Evolutionary conservation across 1,284 basidiomycete genomes (phyloP).

Genomic region (Malassezia sp.): DNA sequence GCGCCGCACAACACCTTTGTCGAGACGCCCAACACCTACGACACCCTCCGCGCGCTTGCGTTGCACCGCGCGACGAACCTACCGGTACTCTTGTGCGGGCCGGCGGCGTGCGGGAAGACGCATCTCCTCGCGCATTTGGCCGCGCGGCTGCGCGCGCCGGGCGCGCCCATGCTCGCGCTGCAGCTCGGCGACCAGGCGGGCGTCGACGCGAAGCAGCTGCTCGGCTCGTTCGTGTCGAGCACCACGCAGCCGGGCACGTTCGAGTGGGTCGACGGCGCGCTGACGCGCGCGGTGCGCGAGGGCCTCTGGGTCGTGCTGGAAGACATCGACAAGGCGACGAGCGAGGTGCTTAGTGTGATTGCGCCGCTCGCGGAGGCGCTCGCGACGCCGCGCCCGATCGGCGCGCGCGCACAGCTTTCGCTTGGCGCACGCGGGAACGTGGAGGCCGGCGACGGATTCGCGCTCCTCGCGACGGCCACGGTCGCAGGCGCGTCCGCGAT

Average conservation of each 20-base stretch:
- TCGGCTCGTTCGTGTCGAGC: constrained; percentile 89
- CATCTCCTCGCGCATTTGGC: constrained; percentile 65
- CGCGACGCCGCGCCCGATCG: constrained; percentile 60
- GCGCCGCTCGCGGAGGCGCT: constrained; percentile 62
- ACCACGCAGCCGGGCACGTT: constrained; percentile 74
- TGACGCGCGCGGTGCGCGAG: constrained; percentile 77
- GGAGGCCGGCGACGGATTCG: constrained; percentile 46
- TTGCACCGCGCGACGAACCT: constrained; percentile 58
- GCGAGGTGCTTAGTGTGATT: constrained; percentile 36
- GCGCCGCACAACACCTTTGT: constrained; percentile 47
- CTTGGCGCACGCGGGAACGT: constrained; percentile 45
- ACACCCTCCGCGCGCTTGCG: constrained; percentile 58
- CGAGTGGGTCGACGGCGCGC: constrained; percentile 89
- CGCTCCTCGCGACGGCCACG: constrained; percentile 47
- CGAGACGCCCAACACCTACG: constrained; percentile 56
- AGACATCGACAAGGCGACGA: constrained; percentile 61
- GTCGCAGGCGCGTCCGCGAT: constrained; percentile 9
- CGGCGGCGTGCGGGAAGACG: constrained; percentile 81
- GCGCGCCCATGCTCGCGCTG: constrained; percentile 67
- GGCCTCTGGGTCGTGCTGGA: constrained; percentile 90
- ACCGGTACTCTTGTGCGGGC: constrained; percentile 73
- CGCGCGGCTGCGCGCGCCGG: constrained; percentile 14
- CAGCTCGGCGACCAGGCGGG: constrained; percentile 56
- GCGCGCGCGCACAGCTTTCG: constrained; percentile 57
- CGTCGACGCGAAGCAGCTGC: constrained; percentile 80